These are phyloP conservation scores for Typha latifolia DNA, from an alignment of 176 grass and related monocot species.

Conservation along the genomic window DNA sequence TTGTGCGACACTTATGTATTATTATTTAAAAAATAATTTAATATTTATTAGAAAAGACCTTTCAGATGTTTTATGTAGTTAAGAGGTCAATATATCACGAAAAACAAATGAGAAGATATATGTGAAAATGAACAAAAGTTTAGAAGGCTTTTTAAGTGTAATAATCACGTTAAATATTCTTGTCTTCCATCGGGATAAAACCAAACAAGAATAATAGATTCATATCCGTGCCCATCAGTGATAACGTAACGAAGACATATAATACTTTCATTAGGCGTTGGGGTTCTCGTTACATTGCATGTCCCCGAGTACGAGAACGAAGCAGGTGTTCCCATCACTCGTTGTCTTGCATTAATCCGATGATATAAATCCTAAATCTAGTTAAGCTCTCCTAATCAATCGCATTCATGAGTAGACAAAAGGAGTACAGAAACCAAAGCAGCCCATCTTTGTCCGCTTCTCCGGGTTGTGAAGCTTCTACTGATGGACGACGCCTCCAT, in stretches of 20 bases:
- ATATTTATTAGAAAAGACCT: too few species aligned
- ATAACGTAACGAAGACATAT: background rate
- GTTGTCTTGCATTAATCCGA: background rate
- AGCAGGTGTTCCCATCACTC: background rate
- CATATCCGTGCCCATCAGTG: background rate
- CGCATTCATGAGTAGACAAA: background rate
- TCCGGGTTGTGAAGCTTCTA: slow-evolving; percentile 9
- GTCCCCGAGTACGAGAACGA: background rate
- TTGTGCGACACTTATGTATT: too few species aligned
- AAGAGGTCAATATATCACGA: too few species aligned
- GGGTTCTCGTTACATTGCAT: slow-evolving; percentile 5
- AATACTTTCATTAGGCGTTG: background rate
- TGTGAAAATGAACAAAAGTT: too few species aligned
- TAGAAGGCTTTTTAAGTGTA: too few species aligned
- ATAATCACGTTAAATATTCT: too few species aligned
- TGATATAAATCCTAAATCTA: too few species aligned
- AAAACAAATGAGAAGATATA: too few species aligned
- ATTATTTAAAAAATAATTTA: too few species aligned
- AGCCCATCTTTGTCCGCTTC: slow-evolving; percentile 22
- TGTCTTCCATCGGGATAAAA: too few species aligned
- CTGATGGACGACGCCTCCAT: slow-evolving; percentile 4
- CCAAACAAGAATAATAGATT: too few species aligned
- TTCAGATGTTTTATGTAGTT: too few species aligned
- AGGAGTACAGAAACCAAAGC: slow-evolving; percentile 15
- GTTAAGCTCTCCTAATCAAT: background rate